Evolutionary conservation across 1,139 yeast species (phyloP).

Genomic region (Fermentozyma sake): DNA sequence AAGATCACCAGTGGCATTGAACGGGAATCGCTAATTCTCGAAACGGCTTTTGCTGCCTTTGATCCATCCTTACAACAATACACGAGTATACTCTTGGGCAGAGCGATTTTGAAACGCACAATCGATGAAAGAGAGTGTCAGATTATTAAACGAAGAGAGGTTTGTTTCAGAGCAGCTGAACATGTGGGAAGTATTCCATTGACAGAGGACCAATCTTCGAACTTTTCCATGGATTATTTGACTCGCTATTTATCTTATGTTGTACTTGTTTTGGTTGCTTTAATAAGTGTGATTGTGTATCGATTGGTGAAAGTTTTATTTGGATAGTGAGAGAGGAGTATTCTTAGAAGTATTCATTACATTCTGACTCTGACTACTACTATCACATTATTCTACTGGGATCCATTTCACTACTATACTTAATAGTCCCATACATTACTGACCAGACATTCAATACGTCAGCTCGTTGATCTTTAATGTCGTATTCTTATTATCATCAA

Average conservation of each 20-base stretch:
- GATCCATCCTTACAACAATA: conserved; percentile 36
- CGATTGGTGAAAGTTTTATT: conserved; percentile 3
- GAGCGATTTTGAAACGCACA: conserved; percentile 38
- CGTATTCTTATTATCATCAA: no score
- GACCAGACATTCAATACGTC: no score
- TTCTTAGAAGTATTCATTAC: no score
- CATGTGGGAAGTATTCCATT: conserved; percentile 41
- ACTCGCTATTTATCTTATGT: conserved; percentile 4
- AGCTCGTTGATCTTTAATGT: no score
- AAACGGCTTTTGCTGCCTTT: conserved; percentile 27
- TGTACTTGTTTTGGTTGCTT: conserved; percentile 6
- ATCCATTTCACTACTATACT: no score
- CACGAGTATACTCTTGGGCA: conserved; percentile 37
- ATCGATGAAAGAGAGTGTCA: conserved; percentile 29
- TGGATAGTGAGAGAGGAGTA: no score
- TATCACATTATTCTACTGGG: no score
- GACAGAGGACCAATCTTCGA: conserved; percentile 7
- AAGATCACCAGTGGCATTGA: conserved; percentile 37
- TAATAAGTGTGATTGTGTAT: conserved; percentile 7
- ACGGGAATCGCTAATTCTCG: conserved; percentile 27
- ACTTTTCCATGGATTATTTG: conserved; percentile 1
- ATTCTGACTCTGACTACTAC: no score
- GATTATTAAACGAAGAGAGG: conserved; percentile 33
- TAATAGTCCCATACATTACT: no score
- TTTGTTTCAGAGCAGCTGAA: conserved; percentile 42